Conservation (phyloP, 257 asterid species). For the Ilex asprella region DNA sequence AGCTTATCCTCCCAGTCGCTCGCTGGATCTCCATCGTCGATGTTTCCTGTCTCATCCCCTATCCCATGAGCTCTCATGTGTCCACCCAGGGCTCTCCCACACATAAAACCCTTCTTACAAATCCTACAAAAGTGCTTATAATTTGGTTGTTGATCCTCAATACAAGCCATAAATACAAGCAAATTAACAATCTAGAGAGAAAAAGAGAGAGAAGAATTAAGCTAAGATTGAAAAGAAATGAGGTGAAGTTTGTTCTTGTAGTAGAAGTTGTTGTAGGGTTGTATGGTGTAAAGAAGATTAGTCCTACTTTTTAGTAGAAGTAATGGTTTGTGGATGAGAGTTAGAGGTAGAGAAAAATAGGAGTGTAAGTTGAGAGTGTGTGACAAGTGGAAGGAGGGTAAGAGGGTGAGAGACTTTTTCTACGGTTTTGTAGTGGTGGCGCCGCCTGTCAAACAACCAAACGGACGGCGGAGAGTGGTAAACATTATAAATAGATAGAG, state of each 20-base stretch:
- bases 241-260: slow-evolving; percentile 37
- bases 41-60: slow-evolving; percentile 46
- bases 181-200: background rate
- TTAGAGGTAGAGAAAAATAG: slow-evolving; percentile 51
- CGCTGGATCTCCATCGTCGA: slow-evolving; percentile 54
- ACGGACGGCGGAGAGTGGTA: slow-evolving; percentile 21
- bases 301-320: slow-evolving; percentile 65
- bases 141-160: slow-evolving; percentile 44
- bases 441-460: slow-evolving; percentile 30
- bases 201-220: slow-evolving; percentile 4
- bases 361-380: slow-evolving; percentile 38
- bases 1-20: slow-evolving; percentile 72
- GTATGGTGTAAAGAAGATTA: slow-evolving; percentile 38
- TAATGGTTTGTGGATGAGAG: slow-evolving; percentile 36
- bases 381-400: slow-evolving; percentile 64
- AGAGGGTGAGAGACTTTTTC: slow-evolving; percentile 31
- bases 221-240: slow-evolving; percentile 3
- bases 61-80: slow-evolving; percentile 97
- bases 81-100: slow-evolving; percentile 92
- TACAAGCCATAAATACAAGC: slow-evolving; percentile 28
- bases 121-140: slow-evolving; percentile 80
- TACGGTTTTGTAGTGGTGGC: slow-evolving; percentile 29
- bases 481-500: background rate
- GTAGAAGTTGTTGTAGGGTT: slow-evolving; percentile 44
- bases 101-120: slow-evolving; percentile 93